Evolutionary conservation across 2,329 filamentous ascomycete species (phyloP), one percentile per base, ranked within the genome.

Genomic region (Alternaria sp.): DNA sequence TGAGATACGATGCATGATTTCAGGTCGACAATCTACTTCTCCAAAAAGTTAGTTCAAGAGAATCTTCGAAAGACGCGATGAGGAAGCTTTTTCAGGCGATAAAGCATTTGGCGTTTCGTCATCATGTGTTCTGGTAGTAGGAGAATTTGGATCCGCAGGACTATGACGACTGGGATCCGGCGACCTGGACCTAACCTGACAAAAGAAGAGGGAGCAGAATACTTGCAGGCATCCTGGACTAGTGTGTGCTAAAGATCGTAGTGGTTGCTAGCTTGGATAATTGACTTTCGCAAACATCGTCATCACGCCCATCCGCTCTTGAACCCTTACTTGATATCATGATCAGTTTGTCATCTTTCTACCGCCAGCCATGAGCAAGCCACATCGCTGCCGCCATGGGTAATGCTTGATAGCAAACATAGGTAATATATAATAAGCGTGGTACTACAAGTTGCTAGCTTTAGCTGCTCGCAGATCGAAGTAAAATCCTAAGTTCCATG

Each of bases 161-260:
- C 8, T 30, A 12, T 30, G 9, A 9, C 9, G 11, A 30, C 28
- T 11, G 28, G 11, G 8, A 30, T 30, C 9, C 4, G 11, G 8
- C 28, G 5, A 30, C 28, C 4, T 30, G 28, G 0, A 24, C 18
- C 1, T 0, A 0, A 18, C 7, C 0, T 20, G 16, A 1, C 9
- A 9, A 2, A 5, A 18, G n/a, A 32, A 6, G 26, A 5, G 11
- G 9, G 8, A 32, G 2, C 1, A 3, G 18, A 3, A 5, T 0
- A 7, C 16, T 1, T 11, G 26, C 12, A 14, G 5, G 28, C 6
- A 4, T 18, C 28, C 11, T 5, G 32, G 12, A n/a, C 14, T 14
- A 16, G 5, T 34, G 12, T 36, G 32, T 36, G 2, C 16, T 1
- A 6, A 36, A 14, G 32, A 36, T 36, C 5, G 14, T 36, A 36